Conservation (phyloP, 345 rosid species). For the Orychophragmus violaceus region DNA sequence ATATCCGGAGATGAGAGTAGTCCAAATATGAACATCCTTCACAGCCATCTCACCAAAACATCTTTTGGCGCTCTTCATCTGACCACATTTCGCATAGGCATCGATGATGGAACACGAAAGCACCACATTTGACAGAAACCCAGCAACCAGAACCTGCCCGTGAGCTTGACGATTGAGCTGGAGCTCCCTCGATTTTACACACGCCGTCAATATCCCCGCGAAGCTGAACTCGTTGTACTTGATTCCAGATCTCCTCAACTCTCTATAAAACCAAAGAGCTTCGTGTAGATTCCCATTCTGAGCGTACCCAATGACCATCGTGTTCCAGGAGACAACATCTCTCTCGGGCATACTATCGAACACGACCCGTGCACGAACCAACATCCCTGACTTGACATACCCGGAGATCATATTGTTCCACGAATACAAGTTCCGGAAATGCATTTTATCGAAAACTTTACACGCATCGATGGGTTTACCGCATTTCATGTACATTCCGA, state of each 20-base stretch:
- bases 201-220: slow-evolving; percentile 53
- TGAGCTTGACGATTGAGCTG: slow-evolving; percentile 56
- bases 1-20: slow-evolving; percentile 66
- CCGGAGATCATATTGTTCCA: slow-evolving; percentile 71
- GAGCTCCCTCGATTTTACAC: slow-evolving; percentile 46
- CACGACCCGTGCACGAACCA: slow-evolving; percentile 46
- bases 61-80: slow-evolving; percentile 47
- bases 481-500: slow-evolving; percentile 43
- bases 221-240: slow-evolving; percentile 60
- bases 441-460: slow-evolving; percentile 61
- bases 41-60: slow-evolving; percentile 57
- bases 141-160: slow-evolving; percentile 66
- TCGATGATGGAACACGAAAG: slow-evolving; percentile 49
- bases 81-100: slow-evolving; percentile 62
- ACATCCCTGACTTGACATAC: slow-evolving; percentile 55
- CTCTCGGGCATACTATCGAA: slow-evolving; percentile 65
- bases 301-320: slow-evolving; percentile 64
- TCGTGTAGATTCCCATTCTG: slow-evolving; percentile 34
- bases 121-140: slow-evolving; percentile 51
- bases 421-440: slow-evolving; percentile 48
- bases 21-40: slow-evolving; percentile 66
- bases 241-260: slow-evolving; percentile 45
- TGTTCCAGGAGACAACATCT: slow-evolving; percentile 80
- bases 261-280: slow-evolving; percentile 46
- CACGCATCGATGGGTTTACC: slow-evolving; percentile 43